Base-by-base conservation (phyloP, 345 rosid genomes). In the Balakata baccata region DNA sequence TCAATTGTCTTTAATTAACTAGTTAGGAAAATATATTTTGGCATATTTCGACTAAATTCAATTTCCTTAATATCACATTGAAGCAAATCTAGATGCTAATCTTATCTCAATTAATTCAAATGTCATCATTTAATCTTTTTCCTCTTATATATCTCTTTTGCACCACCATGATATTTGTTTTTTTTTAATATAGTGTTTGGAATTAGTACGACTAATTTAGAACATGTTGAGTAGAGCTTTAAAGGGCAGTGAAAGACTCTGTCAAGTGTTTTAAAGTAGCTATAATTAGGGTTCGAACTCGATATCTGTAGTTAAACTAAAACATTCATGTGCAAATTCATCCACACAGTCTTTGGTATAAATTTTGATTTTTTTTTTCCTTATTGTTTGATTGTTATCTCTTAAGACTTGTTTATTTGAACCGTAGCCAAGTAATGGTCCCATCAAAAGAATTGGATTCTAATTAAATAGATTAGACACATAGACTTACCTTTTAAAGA, bases 61-160 rank as follows among this genome's bases (percentile, higher is more conserved):
- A 9, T 8, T 39, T 41, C 63, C 34, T 22, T 50, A 17, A 22
- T 4, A 58, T 70, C 41, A 13, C 59, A 29, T 37, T 37, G 11
- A 52, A 51, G 34, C 18, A 56, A 64, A 22, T 6, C 14, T 39
- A 41, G 68, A 45, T 8, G 6, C 25, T n/a, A 47, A 46, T 45
- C 66, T 65, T 65, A 65, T 65, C 34, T 60, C 6, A 60, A 25
- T 60, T 60, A 63, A 63, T 37, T 39, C 66, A 63, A 39, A 63
- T 63, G 46, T 13, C 29, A 29, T 25, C 66, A 37, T 63, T 38
- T 63, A 22, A 22, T 39, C 66, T 16, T 11, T 63, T 63, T 63
- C 47, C 47, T 22, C 59, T 11, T 14, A n/a, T n/a, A n/a, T n/a
- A 51, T 63, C 47, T 6, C 47, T 37, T 61, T 61, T 9, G 34